Percentiles rank a stretch among this genome's conserved stretches.
These are phyloP conservation scores for Porphyrellus cyaneotinctus DNA, from an alignment of 768 basidiomycete species.

Conservation along the genomic window DNA sequence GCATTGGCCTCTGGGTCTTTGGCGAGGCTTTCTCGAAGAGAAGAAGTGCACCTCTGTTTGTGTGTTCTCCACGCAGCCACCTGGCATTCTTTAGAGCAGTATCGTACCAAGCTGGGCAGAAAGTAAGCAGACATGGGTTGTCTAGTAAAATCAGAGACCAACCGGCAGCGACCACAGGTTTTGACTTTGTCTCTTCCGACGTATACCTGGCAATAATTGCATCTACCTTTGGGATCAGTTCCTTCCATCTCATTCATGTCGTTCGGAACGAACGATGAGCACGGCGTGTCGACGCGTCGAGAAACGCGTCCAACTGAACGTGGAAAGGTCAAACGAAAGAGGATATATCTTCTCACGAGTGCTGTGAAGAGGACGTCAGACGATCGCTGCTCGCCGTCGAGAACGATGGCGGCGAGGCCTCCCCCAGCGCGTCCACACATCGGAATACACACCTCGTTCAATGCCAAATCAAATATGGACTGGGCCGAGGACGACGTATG, in stretches of 20 bases:
- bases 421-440: slow-evolving; percentile 74
- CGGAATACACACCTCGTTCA: slow-evolving; percentile 49
- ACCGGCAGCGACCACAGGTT: slow-evolving; percentile 23
- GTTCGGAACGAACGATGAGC: neutral
- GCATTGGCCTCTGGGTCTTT: slow-evolving; percentile 11
- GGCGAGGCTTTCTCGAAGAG: slow-evolving; percentile 12
- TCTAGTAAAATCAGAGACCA: neutral
- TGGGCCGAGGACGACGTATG: slow-evolving; percentile 88
- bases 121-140: neutral
- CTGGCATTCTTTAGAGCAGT: slow-evolving; percentile 30
- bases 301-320: neutral
- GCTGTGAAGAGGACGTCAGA: neutral
- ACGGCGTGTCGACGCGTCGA: neutral
- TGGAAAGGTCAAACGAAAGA: neutral
- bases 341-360: slow-evolving; percentile 8
- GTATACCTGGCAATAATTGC: slow-evolving; percentile 22
- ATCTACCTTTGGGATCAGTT: slow-evolving; percentile 23
- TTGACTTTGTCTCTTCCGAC: slow-evolving; percentile 25
- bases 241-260: neutral
- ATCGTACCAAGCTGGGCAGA: slow-evolving; percentile 22
- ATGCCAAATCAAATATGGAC: slow-evolving; percentile 48
- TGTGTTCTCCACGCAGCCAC: slow-evolving; percentile 29
- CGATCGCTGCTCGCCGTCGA: slow-evolving; percentile 17
- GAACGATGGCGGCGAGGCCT: slow-evolving; percentile 50
- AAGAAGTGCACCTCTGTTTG: slow-evolving; percentile 16